Evolutionary conservation across 441 rosid species (phyloP).

Genomic region (Lepidium campestre): DNA sequence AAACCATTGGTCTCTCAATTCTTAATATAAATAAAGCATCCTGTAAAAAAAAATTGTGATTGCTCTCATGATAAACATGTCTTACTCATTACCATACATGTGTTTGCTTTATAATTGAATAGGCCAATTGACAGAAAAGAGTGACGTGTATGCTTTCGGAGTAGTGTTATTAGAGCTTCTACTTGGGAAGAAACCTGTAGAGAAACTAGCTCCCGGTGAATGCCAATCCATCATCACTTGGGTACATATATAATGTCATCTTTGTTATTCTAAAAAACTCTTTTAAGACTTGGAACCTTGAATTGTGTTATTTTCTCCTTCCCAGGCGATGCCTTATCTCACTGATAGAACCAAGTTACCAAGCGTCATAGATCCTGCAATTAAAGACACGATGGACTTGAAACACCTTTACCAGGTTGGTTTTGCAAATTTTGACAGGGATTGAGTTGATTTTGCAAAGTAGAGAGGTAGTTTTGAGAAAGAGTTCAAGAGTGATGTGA

Average conservation of each 20-base stretch:
- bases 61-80: not conserved
- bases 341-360: slow-evolving; percentile 89
- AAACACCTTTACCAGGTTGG: slow-evolving; percentile 92
- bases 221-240: slow-evolving; percentile 94
- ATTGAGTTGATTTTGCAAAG: not conserved
- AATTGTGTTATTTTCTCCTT: slow-evolving; percentile 2
- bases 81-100: not conserved
- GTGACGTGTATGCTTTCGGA: slow-evolving; percentile 94
- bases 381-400: slow-evolving; percentile 69
- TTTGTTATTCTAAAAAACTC: not conserved
- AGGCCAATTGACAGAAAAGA: slow-evolving; percentile 93
- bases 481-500: not conserved
- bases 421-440: not conserved
- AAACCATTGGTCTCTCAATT: not conserved
- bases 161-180: slow-evolving; percentile 92
- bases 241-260: slow-evolving; percentile 37
- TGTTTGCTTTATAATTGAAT: not conserved
- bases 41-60: not conserved
- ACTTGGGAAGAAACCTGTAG: slow-evolving; percentile 79
- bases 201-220: slow-evolving; percentile 71
- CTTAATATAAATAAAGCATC: not conserved
- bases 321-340: slow-evolving; percentile 98
- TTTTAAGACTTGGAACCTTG: not conserved
- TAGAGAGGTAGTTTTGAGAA: not conserved
- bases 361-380: slow-evolving; percentile 76